Conservation (phyloP, 352 stramenopile genomes). For the Phytophthora sojae region DNA sequence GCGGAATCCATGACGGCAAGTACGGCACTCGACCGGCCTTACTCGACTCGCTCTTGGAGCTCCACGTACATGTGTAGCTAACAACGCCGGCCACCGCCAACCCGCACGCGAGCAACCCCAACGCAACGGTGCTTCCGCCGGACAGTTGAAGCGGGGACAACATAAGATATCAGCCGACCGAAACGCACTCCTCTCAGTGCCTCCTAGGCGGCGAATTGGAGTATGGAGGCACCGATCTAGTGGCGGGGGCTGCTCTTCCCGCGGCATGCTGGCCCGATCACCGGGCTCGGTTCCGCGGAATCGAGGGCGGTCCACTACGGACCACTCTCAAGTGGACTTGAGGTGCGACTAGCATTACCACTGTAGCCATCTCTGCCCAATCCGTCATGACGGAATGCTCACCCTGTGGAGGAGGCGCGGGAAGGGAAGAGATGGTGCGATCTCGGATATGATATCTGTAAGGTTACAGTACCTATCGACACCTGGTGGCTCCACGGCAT, state of each 20-base stretch:
- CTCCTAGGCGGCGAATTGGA: not conserved
- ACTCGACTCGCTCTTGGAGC: not conserved
- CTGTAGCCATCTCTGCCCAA: not conserved
- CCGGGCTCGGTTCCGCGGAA: not conserved
- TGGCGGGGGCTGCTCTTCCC: not conserved
- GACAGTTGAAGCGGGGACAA: not conserved
- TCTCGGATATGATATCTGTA: slow-evolving; percentile 33
- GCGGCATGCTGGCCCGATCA: not conserved
- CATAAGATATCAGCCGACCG: slow-evolving; percentile 16
- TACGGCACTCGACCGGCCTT: slow-evolving; percentile 5
- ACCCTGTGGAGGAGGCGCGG: not conserved
- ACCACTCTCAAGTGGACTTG: too few species aligned
- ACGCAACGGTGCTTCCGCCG: not conserved
- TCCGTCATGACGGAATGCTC: slow-evolving; percentile 6
- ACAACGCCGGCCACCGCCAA: not conserved
- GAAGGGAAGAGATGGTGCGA: slow-evolving; percentile 1
- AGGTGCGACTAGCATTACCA: not conserved
- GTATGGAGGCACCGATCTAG: not conserved
- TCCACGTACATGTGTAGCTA: not conserved
- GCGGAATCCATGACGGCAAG: slow-evolving; percentile 16
- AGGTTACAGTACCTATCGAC: not conserved
- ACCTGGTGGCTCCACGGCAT: slow-evolving; percentile 7
- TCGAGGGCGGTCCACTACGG: not conserved
- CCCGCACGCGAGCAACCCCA: slow-evolving; percentile 1
- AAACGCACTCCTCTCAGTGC: not conserved